Evolutionary conservation across 169 alveolate genomes (phyloP).

Genomic region (Eimeria falciformis): DNA sequence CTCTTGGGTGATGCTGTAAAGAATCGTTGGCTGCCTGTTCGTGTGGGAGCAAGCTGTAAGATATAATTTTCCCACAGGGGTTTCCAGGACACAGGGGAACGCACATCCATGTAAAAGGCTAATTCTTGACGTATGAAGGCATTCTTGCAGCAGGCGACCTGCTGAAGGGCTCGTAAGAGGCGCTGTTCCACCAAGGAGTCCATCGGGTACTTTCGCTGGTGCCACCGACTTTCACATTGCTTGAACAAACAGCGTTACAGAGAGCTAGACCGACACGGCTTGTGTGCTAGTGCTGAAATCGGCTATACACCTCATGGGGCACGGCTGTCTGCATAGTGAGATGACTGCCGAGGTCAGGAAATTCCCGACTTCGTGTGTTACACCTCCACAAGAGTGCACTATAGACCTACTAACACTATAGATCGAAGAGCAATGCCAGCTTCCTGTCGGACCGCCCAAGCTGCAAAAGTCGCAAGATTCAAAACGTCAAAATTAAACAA

Average conservation of each 20-base stretch:
- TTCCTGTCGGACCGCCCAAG: slow-evolving; percentile 71
- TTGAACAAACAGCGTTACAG: background rate
- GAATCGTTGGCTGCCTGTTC: background rate
- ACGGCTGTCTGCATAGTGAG: no score
- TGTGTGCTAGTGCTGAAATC: no score
- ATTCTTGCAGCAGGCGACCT: slow-evolving; percentile 51
- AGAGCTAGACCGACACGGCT: background rate
- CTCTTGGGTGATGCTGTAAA: background rate
- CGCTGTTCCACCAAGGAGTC: slow-evolving; percentile 2
- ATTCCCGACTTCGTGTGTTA: no score
- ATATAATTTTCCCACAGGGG: background rate
- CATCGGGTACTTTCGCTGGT: background rate
- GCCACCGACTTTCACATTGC: background rate
- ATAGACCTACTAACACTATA: slow-evolving; percentile 12
- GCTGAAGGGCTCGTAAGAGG: slow-evolving; percentile 45
- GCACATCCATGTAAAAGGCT: slow-evolving; percentile 54
- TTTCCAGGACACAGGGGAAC: background rate
- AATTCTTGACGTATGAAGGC: slow-evolving; percentile 64
- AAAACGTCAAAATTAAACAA: background rate
- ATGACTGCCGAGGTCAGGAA: no score
- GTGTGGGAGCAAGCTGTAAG: background rate
- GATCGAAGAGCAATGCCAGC: slow-evolving; percentile 67
- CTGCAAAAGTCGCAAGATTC: slow-evolving; percentile 28
- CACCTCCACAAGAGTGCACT: background rate
- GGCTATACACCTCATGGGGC: no score